Conservation (phyloP, 2,329 filamentous ascomycete species). For the Parastagonospora nodorum region DNA sequence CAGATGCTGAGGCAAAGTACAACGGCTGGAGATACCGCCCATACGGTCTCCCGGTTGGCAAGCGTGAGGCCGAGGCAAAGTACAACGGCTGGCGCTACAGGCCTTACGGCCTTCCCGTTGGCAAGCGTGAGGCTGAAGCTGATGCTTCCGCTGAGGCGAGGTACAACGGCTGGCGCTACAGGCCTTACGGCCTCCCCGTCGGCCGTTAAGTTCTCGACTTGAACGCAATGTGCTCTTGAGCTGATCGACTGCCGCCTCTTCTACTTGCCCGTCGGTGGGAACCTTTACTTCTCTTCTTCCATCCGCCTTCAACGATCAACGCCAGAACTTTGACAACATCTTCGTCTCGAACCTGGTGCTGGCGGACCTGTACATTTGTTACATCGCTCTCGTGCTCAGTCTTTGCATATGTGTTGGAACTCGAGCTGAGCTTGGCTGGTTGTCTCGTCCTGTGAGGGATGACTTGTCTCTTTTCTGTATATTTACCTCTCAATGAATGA, state of each 20-base stretch:
- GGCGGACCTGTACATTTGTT: slow-evolving; percentile 5
- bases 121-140: slow-evolving; percentile 33
- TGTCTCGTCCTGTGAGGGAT: slow-evolving; percentile 1
- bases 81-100: neutral
- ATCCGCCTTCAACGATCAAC: too few species aligned
- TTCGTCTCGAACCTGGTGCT: too few species aligned
- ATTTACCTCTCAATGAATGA: neutral
- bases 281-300: too few species aligned
- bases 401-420: neutral
- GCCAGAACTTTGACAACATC: too few species aligned
- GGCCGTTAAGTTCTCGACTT: too few species aligned
- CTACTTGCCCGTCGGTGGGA: too few species aligned
- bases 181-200: slow-evolving; percentile 5
- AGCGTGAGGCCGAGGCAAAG: slow-evolving; percentile 37
- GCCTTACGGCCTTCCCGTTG: slow-evolving; percentile 18
- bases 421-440: slow-evolving; percentile 3
- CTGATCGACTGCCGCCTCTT: too few species aligned
- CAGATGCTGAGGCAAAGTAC: slow-evolving; percentile 3
- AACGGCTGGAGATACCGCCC: slow-evolving; percentile 17
- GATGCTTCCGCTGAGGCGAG: slow-evolving; percentile 31
- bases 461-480: slow-evolving; percentile 11
- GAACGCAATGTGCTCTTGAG: too few species aligned
- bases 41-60: slow-evolving; percentile 25
- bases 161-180: neutral
- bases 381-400: neutral